A percentile compares a stretch with the other conserved stretches of the same genome.
phyloP scores from a whole-genome alignment of 768 basidiomycete genomes.

The Mycena venus region DNA sequence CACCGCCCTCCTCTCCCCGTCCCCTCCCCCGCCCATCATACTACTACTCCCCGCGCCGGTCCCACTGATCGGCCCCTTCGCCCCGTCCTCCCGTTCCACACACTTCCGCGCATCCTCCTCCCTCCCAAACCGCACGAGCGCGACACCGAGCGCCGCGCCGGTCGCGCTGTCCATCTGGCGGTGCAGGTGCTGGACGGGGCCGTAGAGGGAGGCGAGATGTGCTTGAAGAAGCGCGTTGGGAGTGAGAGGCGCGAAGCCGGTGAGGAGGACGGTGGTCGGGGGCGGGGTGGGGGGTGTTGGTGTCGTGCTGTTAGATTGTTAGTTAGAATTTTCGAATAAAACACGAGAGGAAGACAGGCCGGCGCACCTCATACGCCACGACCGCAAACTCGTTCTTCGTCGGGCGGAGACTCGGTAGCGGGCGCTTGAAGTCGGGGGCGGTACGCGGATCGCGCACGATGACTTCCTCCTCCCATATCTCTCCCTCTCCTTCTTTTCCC shows the following conservation, averaged over 20 bases:
- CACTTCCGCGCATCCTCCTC: constrained; percentile 80
- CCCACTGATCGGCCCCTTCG: constrained; percentile 63
- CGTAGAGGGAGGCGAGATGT: constrained; percentile 71
- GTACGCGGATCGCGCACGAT: constrained; percentile 35
- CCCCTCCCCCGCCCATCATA: constrained; percentile 56
- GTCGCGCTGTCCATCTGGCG: constrained; percentile 83
- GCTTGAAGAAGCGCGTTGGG: constrained; percentile 74
- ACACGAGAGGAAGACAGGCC: background rate
- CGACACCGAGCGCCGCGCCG: constrained; percentile 88
- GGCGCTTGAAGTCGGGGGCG: constrained; percentile 37
- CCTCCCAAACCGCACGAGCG: constrained; percentile 75
- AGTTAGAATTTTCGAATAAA: background rate
- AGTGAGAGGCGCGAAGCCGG: constrained; percentile 79
- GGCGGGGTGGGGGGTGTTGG: constrained; percentile 77
- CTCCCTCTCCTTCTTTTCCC: constrained; percentile 40
- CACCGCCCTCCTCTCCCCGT: constrained; percentile 80
- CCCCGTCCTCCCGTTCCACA: constrained; percentile 75
- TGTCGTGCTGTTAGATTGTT: constrained; percentile 72
- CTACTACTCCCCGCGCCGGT: constrained; percentile 45
- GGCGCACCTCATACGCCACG: constrained; percentile 32
- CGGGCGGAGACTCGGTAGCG: constrained; percentile 43
- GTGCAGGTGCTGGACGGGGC: constrained; percentile 75
- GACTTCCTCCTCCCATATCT: constrained; percentile 49
- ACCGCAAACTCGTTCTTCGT: constrained; percentile 40
- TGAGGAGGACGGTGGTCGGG: constrained; percentile 82